Conservation (phyloP, 1,284 basidiomycete genomes). For the Coniferiporia weirii region DNA sequence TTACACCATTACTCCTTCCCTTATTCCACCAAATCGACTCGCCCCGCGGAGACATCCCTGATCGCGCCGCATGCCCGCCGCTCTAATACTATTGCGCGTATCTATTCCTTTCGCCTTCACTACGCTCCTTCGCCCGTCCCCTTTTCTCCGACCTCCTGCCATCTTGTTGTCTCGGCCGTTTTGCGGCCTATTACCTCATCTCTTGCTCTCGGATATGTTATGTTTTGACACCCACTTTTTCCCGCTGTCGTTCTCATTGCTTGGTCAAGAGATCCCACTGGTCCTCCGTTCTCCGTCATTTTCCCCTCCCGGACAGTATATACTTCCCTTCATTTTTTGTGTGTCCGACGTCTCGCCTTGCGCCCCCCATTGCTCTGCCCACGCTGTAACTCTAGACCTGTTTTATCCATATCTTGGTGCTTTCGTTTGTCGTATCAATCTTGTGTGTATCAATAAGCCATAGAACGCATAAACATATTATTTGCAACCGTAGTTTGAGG, state of each 20-base stretch:
- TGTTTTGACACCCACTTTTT: background rate
- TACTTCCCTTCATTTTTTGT: background rate
- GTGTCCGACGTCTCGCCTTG: background rate
- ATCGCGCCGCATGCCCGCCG: constrained; percentile 1
- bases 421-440: background rate
- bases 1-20: background rate
- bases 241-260: background rate
- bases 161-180: background rate
- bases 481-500: background rate
- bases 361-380: background rate
- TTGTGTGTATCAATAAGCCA: background rate
- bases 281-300: background rate
- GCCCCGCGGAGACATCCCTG: background rate
- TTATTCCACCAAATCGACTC: background rate
- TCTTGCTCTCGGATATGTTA: background rate
- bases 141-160: background rate
- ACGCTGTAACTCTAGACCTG: background rate
- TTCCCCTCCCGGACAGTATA: background rate
- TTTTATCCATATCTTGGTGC: background rate
- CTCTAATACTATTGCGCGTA: constrained; percentile 4
- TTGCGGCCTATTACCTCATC: no score
- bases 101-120: constrained; percentile 8
- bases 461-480: background rate
- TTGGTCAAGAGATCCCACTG: background rate
- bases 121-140: background rate